A percentile compares a stretch with the other conserved stretches of the same genome.
These are phyloP conservation scores for Ustilago xerochloae DNA, from an alignment of 1,284 basidiomycete species.

Conservation along the genomic window DNA sequence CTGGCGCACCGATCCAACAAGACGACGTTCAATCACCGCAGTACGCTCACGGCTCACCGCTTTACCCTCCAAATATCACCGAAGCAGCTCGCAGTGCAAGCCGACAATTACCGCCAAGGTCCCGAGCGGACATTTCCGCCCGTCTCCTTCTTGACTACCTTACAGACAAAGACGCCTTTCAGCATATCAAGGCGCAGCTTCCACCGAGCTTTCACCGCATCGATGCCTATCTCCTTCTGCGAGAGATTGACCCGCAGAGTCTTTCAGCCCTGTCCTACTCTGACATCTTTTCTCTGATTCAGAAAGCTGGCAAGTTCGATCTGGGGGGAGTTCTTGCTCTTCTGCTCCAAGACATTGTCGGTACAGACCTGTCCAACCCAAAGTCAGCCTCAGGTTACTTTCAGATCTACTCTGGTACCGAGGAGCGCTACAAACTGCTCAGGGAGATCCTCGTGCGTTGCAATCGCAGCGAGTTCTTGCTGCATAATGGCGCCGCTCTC, in stretches of 20 bases:
- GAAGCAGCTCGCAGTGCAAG: not conserved
- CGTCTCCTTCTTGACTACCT: slow-evolving; percentile 25
- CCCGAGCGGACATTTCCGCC: not conserved
- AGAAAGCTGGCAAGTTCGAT: slow-evolving; percentile 4
- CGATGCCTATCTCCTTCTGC: slow-evolving; percentile 38
- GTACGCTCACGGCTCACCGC: not conserved
- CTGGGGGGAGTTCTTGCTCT: slow-evolving; percentile 29
- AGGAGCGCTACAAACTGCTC: slow-evolving; percentile 36
- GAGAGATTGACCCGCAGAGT: slow-evolving; percentile 22
- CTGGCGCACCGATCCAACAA: not conserved
- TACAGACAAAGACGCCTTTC: slow-evolving; percentile 7
- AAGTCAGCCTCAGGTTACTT: slow-evolving; percentile 26
- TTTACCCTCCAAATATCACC: slow-evolving; percentile 6
- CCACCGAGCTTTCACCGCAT: slow-evolving; percentile 16
- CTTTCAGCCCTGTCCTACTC: slow-evolving; percentile 18
- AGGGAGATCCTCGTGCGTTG: slow-evolving; percentile 23
- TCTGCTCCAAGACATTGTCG: slow-evolving; percentile 36
- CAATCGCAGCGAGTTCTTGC: slow-evolving; percentile 17
- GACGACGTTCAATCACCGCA: not conserved
- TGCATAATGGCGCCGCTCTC: slow-evolving; percentile 26
- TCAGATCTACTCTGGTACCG: slow-evolving; percentile 27
- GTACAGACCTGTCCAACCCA: slow-evolving; percentile 10
- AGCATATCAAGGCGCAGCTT: slow-evolving; percentile 11
- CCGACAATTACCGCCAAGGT: not conserved
- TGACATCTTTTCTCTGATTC: slow-evolving; percentile 29